Base-by-base conservation (phyloP, 306 rosid genomes). In the Castanopsis chinensis region DNA sequence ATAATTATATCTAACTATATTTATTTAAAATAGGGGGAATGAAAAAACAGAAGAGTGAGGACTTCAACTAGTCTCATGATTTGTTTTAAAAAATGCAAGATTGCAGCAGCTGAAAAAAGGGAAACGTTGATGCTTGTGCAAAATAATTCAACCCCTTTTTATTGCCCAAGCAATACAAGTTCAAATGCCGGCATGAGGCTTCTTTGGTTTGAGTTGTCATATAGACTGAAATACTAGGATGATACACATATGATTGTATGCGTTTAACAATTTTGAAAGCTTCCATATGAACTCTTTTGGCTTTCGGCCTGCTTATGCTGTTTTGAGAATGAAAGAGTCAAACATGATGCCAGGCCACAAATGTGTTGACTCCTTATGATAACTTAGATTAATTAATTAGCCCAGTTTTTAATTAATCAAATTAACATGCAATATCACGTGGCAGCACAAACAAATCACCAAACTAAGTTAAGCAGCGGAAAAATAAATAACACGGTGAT, bases 121-220 rank as follows among this genome's bases (percentile, higher is more conserved):
- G 78, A 84, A 74, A 72, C 72, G 78, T 25, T 76, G 72, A 67
- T 23, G 78, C 25, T 72, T 18, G 25, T 73, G 28, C 61, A 76
- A 56, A 74, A 25, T 51, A 57, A 75, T 72, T 52, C 33, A 68
- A 56, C 5, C 6, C 15, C 79, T 69, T 84, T 90, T 80, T 88
- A 86, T 83, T 84, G 78, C 76, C 43, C 49, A 64, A 51, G 75
- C 45, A 41, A 41, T 41, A 2, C 45, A 27, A 32, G 17, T 69
- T 57, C 55, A 71, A 58, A 28, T 69, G 87, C 93, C 91, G 87
- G 88, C 89, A 54, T 49, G 6, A 64, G 43, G 64, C 37, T 81
- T 80, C 77, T 84, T 81, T 82, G 82, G 64, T 69, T 83, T 43
- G 77, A 72, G 61, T 72, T 71, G 32, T 71, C 69, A 5, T 64